Percentiles rank a stretch among this genome's conserved stretches.
Conservation (phyloP, 148 eudicot species). For the Linanthus parryae region DNA sequence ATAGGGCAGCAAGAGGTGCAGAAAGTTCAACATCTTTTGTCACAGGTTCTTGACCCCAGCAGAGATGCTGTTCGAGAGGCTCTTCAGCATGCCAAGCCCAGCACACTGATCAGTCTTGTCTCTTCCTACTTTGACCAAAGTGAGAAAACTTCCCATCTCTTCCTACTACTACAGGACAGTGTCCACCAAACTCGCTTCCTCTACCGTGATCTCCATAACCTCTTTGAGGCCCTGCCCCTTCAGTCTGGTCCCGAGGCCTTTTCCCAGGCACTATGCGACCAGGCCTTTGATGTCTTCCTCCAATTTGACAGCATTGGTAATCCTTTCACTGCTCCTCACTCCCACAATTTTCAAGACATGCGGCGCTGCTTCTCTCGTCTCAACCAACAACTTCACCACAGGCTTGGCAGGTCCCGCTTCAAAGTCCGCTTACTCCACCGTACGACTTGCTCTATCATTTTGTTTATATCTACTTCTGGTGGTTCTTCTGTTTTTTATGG, state of each 20-base stretch:
- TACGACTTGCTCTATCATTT: constrained; percentile 44
- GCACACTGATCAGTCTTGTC: constrained; percentile 45
- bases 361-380: constrained; percentile 55
- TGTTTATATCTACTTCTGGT: constrained; percentile 48
- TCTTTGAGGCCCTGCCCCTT: constrained; percentile 44
- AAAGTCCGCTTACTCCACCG: constrained; percentile 29
- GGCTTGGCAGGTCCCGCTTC: constrained; percentile 42
- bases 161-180: constrained; percentile 41
- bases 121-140: constrained; percentile 61
- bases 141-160: constrained; percentile 51
- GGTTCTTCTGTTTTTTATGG: constrained; percentile 40
- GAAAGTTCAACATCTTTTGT: constrained; percentile 27
- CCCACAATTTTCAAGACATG: constrained; percentile 49
- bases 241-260: constrained; percentile 36
- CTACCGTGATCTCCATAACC: constrained; percentile 41
- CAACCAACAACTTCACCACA: constrained; percentile 46
- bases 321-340: constrained; percentile 61
- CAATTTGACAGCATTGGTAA: constrained; percentile 51
- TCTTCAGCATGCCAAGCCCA: constrained; percentile 28
- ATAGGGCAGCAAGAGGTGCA: constrained; percentile 22
- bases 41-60: constrained; percentile 62
- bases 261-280: constrained; percentile 42
- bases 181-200: constrained; percentile 42
- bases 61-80: constrained; percentile 42
- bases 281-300: constrained; percentile 43